Base-by-base conservation (phyloP, 129 eudicot genomes). In the Sambucus nigra region DNA sequence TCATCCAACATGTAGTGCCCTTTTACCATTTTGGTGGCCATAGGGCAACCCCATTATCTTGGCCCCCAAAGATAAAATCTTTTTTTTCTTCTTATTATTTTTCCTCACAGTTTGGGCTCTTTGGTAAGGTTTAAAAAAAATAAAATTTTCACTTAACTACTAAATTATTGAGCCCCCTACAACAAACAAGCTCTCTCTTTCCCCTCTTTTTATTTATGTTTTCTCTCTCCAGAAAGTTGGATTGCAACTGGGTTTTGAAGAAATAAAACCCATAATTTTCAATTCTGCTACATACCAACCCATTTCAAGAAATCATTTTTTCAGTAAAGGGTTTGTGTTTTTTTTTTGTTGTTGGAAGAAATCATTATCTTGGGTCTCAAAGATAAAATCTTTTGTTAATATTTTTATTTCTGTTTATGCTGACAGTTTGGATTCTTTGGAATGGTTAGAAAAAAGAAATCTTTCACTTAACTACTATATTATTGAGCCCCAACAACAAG, bases 251-350 rank as follows among this genome's bases (percentile, higher is more conserved):
- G 54, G 38, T 21, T 22, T 33, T 25, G 38, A 25, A 5, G n/a
- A 20, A 7, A 6, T n/a, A n/a, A 49, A 32, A 24, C 2, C 2
- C 45, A n/a, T n/a, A n/a, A n/a, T 14, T 2, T 13, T 16, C 14
- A 15, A 56, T n/a, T 31, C 46, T 40, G 48, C n/a, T n/a, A n/a
- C 13, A 47, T 25, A 49, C n/a, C n/a, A n/a, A n/a, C 57, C 64
- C 59, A 74, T 74, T 66, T 63, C 50, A 33, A 22, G 47, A 51
- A 31, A 53, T 73, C 63, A 24, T 18, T 60, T 39, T 45, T 49
- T 26, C 42, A 59, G 53, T 31, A 22, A 33, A 31, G 61, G 9
- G 0, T 16, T 20, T 13, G 13, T 22, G 17, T 14, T 8, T 28
- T 31, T 18, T 75, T 16, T 46, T 51, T 51, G 53, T n/a, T n/a